Evolutionary conservation across 208 protist genomes (phyloP).

Genomic region (Novymonas esmeraldas): DNA sequence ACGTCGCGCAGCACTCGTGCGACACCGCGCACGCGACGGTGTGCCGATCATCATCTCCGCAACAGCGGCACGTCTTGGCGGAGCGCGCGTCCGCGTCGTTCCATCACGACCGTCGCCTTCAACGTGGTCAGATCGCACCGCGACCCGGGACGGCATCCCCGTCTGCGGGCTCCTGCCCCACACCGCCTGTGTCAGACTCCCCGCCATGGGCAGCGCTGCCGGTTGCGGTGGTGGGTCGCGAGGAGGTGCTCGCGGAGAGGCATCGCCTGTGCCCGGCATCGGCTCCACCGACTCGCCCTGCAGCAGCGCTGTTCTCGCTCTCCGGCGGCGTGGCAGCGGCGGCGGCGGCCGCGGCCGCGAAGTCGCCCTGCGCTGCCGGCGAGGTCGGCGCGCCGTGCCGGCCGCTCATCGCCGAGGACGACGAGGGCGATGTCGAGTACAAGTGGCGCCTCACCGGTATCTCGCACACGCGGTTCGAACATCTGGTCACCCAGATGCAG

Average conservation of each 20-base stretch:
- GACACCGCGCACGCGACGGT: neutral
- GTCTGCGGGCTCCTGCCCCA: neutral
- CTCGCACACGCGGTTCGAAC: constrained; percentile 83
- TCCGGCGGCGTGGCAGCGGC: neutral
- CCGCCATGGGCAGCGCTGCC: constrained; percentile 16
- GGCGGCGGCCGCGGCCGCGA: no score
- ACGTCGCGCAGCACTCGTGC: constrained; percentile 1
- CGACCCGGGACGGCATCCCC: no score
- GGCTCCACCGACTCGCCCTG: neutral
- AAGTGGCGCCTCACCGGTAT: constrained; percentile 93
- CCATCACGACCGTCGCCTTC: constrained; percentile 34
- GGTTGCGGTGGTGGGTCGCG: neutral
- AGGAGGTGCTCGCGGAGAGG: neutral
- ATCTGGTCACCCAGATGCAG: constrained; percentile 95
- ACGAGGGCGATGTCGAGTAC: constrained; percentile 96
- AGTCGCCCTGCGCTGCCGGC: neutral
- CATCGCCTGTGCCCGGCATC: no score
- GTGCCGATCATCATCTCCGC: neutral
- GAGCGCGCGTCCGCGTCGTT: constrained; percentile 33
- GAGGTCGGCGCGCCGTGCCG: neutral
- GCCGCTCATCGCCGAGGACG: constrained; percentile 81
- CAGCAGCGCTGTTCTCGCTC: neutral
- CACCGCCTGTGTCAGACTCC: neutral
- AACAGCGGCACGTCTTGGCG: constrained; percentile 15
- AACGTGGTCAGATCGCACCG: constrained; percentile 7